Percentiles rank a stretch among this genome's conserved stretches.
These are phyloP conservation scores for Chaetoscypha palmicola DNA, from an alignment of 2,329 filamentous ascomycete genomes.

Conservation along the genomic window DNA sequence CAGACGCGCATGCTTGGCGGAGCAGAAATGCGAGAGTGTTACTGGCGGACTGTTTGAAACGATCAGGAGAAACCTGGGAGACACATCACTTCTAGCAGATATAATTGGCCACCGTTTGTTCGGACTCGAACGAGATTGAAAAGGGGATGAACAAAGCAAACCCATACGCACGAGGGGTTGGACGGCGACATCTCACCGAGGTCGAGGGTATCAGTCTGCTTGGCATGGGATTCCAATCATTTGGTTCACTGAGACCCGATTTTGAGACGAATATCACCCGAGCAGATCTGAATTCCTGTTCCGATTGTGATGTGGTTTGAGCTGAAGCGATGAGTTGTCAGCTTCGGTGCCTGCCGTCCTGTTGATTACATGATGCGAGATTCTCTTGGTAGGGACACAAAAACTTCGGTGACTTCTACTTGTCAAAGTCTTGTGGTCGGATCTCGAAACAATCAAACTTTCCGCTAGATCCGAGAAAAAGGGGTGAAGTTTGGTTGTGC, in stretches of 20 bases:
- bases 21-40: not conserved
- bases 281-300: not conserved
- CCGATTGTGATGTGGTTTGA: too few species aligned
- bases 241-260: not conserved
- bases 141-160: not conserved
- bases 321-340: too few species aligned
- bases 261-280: not conserved
- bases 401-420: too few species aligned
- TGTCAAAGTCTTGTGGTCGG: too few species aligned
- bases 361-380: too few species aligned
- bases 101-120: slow-evolving; percentile 7
- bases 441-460: slow-evolving; percentile 6
- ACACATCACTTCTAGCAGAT: not conserved
- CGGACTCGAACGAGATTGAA: not conserved
- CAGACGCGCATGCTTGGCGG: slow-evolving; percentile 3
- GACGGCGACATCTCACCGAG: not conserved
- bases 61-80: slow-evolving; percentile 1
- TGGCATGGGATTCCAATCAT: not conserved
- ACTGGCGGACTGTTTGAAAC: slow-evolving; percentile 16
- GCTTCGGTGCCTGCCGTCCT: too few species aligned
- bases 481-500: not conserved
- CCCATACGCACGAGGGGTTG: not conserved
- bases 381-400: too few species aligned
- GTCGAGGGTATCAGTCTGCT: not conserved
- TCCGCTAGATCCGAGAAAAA: not conserved